Base-by-base conservation (phyloP, 192 early-diverging fungal species). In the Allomyces arbusculus region DNA sequence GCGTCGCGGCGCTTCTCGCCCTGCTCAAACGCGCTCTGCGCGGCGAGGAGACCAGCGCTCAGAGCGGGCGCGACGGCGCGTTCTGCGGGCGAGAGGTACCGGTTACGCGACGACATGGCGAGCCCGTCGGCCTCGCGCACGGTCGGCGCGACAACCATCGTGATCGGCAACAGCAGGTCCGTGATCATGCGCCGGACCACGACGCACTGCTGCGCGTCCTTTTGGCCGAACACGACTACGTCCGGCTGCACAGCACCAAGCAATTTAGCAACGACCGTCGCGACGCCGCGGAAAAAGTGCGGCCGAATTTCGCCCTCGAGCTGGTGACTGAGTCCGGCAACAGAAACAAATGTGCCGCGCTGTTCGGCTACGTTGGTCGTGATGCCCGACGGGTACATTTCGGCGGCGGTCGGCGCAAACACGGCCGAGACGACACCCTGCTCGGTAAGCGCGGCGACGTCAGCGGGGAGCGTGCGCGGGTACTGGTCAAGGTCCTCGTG, bases 361-460 rank as follows among this genome's bases (percentile, higher is more conserved):
- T 98, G 95, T 63, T 88, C 75, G 7, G 62, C 63, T 0, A 89
- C 82, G 43, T 94, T 82, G n/a, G 90, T 72, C 0, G 82, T 75
- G 68, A 98, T 95, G 0, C 95, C 95, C 11, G 78, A 69, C 0
- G 95, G 95, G 68, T 99, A 99, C 90, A 99, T 93, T 67, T 92
- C 92, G 28, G 76, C 33, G 9, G 92, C 93, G 61, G 74, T 75
- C 11, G 89, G 87, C 7, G 84, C 79, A 11, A 86, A 63, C 10
- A 83, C 79, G 0, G 78, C 80, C 26, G 81, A 75, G 24, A 58
- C n/a, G 26, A 28, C 50, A 45, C 22, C 74, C 1, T 75, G 66
- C 20, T 74, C 73, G 14, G 73, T 72, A 23, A 98, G 76, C 62
- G 84, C 74, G 4, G 74, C 75, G n/a, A 94, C 71, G 73, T 98